phyloP scores from a whole-genome alignment of 768 basidiomycete species.

The Kwoniella newhampshirensis region DNA sequence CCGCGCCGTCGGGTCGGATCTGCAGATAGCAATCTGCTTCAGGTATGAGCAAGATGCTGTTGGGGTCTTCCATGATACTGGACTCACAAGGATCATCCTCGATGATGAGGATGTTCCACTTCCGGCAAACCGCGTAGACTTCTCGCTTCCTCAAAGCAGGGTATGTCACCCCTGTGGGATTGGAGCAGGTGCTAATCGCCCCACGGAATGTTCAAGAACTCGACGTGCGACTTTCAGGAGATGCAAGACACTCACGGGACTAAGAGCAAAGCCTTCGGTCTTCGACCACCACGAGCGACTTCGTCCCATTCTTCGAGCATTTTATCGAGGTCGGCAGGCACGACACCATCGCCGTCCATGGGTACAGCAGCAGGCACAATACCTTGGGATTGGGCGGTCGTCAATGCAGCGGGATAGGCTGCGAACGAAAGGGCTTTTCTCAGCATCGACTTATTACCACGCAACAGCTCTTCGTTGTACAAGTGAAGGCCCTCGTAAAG shows the following conservation, averaged over 20 bases:
- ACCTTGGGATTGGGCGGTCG: conserved; percentile 58
- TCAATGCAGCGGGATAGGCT: conserved; percentile 53
- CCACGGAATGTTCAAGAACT: too few species aligned
- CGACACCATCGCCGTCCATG: conserved; percentile 70
- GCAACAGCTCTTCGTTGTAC: too few species aligned
- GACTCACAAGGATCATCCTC: conserved; percentile 66
- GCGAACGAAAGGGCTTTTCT: too few species aligned
- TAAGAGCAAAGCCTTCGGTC: conserved; percentile 56
- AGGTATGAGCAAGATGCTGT: conserved; percentile 34
- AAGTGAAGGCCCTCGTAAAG: too few species aligned
- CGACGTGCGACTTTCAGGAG: background rate
- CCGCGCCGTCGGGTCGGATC: conserved; percentile 29
- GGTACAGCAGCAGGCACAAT: conserved; percentile 53
- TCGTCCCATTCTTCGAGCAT: conserved; percentile 67
- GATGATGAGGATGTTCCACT: conserved; percentile 71
- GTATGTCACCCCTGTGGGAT: conserved; percentile 75
- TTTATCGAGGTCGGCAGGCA: conserved; percentile 60
- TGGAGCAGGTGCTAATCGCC: conserved; percentile 59
- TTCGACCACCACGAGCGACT: conserved; percentile 57
- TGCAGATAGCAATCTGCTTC: conserved; percentile 46
- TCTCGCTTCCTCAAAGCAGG: conserved; percentile 63
- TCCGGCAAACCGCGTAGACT: conserved; percentile 73
- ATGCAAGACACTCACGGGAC: too few species aligned
- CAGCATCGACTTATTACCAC: too few species aligned
- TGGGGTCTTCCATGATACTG: too few species aligned